phyloP scores from a whole-genome alignment of 169 alveolate species.

The Eimeria sp. region DNA sequence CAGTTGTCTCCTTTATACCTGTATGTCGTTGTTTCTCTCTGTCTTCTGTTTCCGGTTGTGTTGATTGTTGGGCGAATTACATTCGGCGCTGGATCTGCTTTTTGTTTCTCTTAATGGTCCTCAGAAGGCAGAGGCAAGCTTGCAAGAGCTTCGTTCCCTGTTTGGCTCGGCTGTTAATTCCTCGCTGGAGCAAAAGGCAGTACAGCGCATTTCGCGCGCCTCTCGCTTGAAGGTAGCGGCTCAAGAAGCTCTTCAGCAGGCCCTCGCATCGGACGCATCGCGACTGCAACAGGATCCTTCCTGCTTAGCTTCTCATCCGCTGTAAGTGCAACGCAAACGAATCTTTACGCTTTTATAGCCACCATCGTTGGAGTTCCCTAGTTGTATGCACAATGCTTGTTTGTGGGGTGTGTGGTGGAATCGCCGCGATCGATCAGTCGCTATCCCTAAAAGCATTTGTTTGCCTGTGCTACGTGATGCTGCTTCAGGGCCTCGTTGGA shows the following conservation, averaged over 20 bases:
- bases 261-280: constrained; percentile 31
- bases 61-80: not conserved
- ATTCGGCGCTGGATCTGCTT: not conserved
- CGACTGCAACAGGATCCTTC: constrained; percentile 15
- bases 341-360: not conserved
- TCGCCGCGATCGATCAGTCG: not conserved
- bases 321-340: not conserved
- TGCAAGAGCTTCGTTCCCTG: constrained; percentile 73
- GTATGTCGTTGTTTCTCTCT: not conserved
- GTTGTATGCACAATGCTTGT: not conserved
- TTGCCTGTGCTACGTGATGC: not conserved
- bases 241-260: constrained; percentile 69
- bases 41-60: not conserved
- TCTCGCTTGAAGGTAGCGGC: constrained; percentile 75
- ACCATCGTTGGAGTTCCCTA: not conserved
- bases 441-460: not conserved
- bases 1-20: not conserved
- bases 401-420: not conserved
- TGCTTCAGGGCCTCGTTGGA: constrained; percentile 23
- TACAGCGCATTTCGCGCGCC: constrained; percentile 81
- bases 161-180: constrained; percentile 74
- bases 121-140: constrained; percentile 81
- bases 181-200: constrained; percentile 70
- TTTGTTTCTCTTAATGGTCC: not conserved
- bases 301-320: constrained; percentile 6